These are phyloP conservation scores for Aspergillus asperescens DNA, from an alignment of 495 filamentous ascomycete species.

Conservation along the genomic window DNA sequence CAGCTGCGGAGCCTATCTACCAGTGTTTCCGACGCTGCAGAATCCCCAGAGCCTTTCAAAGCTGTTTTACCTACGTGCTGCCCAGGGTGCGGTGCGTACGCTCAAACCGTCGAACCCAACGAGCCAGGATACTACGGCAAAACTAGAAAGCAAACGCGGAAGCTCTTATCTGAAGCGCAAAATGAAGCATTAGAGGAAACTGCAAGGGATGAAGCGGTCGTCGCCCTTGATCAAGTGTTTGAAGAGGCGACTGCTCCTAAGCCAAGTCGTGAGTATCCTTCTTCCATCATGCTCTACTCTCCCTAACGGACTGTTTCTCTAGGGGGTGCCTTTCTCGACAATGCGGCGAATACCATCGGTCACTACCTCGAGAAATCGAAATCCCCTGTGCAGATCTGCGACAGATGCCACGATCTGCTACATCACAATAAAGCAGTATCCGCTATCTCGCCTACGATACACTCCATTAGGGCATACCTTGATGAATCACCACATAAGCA, in stretches of 20 bases:
- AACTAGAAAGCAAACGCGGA: constrained; percentile 44
- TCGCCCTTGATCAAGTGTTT: constrained; percentile 12
- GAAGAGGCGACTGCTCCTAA: constrained; percentile 11
- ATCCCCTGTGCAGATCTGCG: constrained; percentile 55
- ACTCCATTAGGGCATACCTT: constrained; percentile 75
- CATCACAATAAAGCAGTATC: constrained; percentile 66
- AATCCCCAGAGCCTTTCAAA: constrained; percentile 8
- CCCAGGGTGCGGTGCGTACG: constrained; percentile 82
- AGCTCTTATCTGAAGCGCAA: constrained; percentile 34
- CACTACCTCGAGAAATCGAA: constrained; percentile 17
- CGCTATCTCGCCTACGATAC: constrained; percentile 69
- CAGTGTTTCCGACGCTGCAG: not conserved
- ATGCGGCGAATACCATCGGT: constrained; percentile 26
- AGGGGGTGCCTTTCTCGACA: constrained; percentile 38
- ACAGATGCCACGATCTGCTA: constrained; percentile 75
- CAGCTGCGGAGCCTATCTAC: constrained; percentile 25
- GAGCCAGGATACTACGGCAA: constrained; percentile 73
- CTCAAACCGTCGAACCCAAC: constrained; percentile 62
- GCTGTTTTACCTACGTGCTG: constrained; percentile 48
- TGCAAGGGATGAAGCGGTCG: constrained; percentile 20
- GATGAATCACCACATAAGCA: constrained; percentile 75
- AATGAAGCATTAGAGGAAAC: constrained; percentile 5
- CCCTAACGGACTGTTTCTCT: constrained; percentile 12
- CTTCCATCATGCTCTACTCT: not conserved
- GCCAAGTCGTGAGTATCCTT: constrained; percentile 20